Evolutionary conservation across 805 yeast genomes (phyloP), one percentile per base, ranked within the genome.

Genomic region (Starmerella bacillaris): DNA sequence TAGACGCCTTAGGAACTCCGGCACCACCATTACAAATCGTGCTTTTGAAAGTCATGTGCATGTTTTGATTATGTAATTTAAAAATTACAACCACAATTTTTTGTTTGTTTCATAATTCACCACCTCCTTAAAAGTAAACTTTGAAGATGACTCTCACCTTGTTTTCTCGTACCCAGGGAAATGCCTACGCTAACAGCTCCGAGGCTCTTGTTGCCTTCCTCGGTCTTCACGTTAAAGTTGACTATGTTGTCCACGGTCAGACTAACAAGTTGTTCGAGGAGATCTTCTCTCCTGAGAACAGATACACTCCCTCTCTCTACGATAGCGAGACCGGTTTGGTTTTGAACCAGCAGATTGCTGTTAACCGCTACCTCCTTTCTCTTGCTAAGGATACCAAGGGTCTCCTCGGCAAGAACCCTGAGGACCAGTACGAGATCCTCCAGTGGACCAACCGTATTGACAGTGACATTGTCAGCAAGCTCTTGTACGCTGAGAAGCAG

Each of bases 361-460:
- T 44, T 6, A 38, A 44, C 44, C 41, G 40, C 39, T 44, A 44
- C 39, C 37, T 44, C 12, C 33, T 44, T 16, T 35, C 47, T 9
- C 32, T 43, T 4, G 46, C 46, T 30, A 43, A 44, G 44, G 39
- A 38, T 41, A 22, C 15, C 29, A 40, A 43, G 42, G 44, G 42
- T 24, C 39, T 44, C 4, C 18, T n/a, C 6, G 48, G 48, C 35
- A 32, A 27, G 42, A 20, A 19, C 17, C 34, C 34, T 18, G 33
- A 27, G 20, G 43, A 42, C 33, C 21, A 37, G 39, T 39, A 31
- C 38, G 39, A 35, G 52, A 63, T 79, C 49, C 57, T 84, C 48
- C 74, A 64, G 63, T 83, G 92, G 92, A 49, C 72, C 53, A 79
- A 93, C 3, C 62, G 78, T 48, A 64, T 73, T 55, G 78, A 74